Base-by-base conservation (phyloP, 148 eudicot genomes). In the Rhododendron vialii region DNA sequence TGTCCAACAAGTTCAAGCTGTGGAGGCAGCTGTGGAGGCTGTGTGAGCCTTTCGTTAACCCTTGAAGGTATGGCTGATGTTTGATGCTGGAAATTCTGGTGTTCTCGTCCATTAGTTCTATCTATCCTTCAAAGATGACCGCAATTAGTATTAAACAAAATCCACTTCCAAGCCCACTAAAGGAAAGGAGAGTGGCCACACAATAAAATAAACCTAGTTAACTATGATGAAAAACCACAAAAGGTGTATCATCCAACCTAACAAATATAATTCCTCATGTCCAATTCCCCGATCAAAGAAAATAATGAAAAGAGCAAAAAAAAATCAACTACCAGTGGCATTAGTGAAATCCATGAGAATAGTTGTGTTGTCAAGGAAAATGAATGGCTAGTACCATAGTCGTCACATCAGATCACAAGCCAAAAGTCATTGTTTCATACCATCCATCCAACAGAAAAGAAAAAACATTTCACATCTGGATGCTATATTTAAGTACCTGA, bases 1-100 rank as follows among this genome's bases (percentile, higher is more conserved):
- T 94, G 98, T n/a, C 98, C 98, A 88, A 92, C 95, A 89, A 96
- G 98, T 86, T 96, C 98, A 77, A 93, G 93, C 77, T 91, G 98
- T 67, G 93, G 91, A 45, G 93, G 91, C 87, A 93, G 93, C 77
- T 91, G 98, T 67, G 93, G 91, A 45, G 93, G 91, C 87, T 92
- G 98, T 57, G 93, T 79, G 71, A 89, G 86, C 87, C 86, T 89
- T 71, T 90, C 92, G 77, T 84, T 90, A 80, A 61, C 92, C 81
- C 85, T 89, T 33, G 88, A 85, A 85, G 88, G 91, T 73, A 90
- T 38, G 63, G 85, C 55, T 47, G 93, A 80, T 43, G 90, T 87
- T 33, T 88, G 91, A 75, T 90, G 90, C 78, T 91, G 95, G 35
- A 88, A 87, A 87, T 90, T 90, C 80, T 87, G 90, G 80, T 86